Conservation (phyloP, 306 rosid genomes). For the Cercis canadensis region DNA sequence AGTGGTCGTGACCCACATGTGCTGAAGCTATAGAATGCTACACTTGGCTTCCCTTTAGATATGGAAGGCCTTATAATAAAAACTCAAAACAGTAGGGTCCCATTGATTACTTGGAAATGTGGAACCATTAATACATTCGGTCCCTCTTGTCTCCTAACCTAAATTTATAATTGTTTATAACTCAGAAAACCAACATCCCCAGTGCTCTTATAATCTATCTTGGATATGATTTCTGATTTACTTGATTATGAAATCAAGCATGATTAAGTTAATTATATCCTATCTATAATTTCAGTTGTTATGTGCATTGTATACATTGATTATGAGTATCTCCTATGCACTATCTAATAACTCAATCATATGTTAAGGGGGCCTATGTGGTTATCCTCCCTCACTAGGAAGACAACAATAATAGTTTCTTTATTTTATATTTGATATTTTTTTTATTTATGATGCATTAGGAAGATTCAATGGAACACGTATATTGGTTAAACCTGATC, state of each 20-base stretch:
- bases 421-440: no score
- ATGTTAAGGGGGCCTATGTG: neutral
- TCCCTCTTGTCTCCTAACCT: conserved; percentile 51
- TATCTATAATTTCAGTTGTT: conserved; percentile 34
- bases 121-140: conserved; percentile 53
- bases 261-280: no score
- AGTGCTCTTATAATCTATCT: conserved; percentile 70
- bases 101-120: conserved; percentile 65
- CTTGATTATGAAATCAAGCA: conserved; percentile 49
- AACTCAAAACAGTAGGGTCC: conserved; percentile 27
- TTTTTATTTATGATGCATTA: no score
- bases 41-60: conserved; percentile 43
- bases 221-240: conserved; percentile 60
- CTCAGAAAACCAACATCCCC: conserved; percentile 78
- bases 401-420: no score
- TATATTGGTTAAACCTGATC: no score
- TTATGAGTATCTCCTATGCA: conserved; percentile 23
- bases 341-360: conserved; percentile 31
- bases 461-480: no score
- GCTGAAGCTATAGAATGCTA: conserved; percentile 43
- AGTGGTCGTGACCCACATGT: conserved; percentile 61
- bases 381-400: no score
- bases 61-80: conserved; percentile 30
- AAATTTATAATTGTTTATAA: neutral
- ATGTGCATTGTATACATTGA: conserved; percentile 42